Evolutionary conservation across 2,329 filamentous ascomycete genomes (phyloP).

Genomic region (Emericellopsis atlantica): DNA sequence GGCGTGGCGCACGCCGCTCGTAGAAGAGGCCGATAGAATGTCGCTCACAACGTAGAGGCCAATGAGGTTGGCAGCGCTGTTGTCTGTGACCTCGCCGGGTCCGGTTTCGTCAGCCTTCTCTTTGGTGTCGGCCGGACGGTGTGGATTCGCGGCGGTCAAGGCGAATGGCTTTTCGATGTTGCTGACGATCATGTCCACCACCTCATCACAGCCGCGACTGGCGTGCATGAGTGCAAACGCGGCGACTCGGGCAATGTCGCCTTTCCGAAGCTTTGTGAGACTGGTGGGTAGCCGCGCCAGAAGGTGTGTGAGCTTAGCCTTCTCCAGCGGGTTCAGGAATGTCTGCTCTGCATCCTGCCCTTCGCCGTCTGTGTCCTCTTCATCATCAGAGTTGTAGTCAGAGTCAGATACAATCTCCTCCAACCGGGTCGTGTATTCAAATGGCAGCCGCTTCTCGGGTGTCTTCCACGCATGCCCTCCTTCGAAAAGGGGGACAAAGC

Average conservation of each 20-base stretch:
- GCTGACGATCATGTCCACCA: constrained; percentile 75
- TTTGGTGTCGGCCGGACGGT: constrained; percentile 22
- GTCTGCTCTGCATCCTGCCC: constrained; percentile 34
- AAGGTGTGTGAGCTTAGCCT: constrained; percentile 73
- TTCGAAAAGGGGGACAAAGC: constrained; percentile 59
- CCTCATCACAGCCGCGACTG: constrained; percentile 73
- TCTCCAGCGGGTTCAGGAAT: constrained; percentile 72
- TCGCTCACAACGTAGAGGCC: constrained; percentile 69
- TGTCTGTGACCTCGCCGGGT: constrained; percentile 30
- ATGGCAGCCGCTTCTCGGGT: constrained; percentile 61
- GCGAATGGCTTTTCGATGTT: constrained; percentile 72
- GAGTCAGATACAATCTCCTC: constrained; percentile 73
- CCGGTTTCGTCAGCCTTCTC: constrained; percentile 20
- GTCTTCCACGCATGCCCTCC: constrained; percentile 65
- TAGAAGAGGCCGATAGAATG: constrained; percentile 65
- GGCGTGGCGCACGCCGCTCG: constrained; percentile 66
- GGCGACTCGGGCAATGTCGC: constrained; percentile 76
- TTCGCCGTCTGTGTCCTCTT: constrained; percentile 52
- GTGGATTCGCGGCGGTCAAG: constrained; percentile 57
- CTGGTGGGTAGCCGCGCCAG: constrained; percentile 71
- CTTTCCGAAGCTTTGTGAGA: constrained; percentile 62
- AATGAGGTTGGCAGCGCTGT: constrained; percentile 62
- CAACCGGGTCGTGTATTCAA: constrained; percentile 66
- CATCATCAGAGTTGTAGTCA: constrained; percentile 78
- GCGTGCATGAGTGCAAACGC: constrained; percentile 84